phyloP scores from a whole-genome alignment of 2,329 filamentous ascomycete genomes.

The Thelonectria olida region DNA sequence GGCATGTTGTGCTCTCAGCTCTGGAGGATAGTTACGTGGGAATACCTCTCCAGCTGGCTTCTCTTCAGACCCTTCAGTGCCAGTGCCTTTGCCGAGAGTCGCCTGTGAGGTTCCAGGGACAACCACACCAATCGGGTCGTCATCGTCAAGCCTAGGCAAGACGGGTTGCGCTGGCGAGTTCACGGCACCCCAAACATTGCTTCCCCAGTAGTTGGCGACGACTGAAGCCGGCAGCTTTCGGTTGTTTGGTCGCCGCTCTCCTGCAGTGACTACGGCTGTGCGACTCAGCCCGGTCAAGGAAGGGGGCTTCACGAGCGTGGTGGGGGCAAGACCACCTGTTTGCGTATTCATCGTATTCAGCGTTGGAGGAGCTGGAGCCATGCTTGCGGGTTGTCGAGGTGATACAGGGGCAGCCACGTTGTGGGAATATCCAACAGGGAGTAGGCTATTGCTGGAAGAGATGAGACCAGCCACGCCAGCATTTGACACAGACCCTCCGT shows the following conservation, averaged over 20 bases:
- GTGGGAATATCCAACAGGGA: conserved; percentile 65
- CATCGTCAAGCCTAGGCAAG: conserved; percentile 46
- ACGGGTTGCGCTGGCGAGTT: conserved; percentile 42
- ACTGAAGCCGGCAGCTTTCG: conserved; percentile 83
- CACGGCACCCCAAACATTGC: conserved; percentile 72
- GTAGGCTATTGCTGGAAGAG: conserved; percentile 81
- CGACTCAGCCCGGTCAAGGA: conserved; percentile 87
- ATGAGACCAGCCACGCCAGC: conserved; percentile 86
- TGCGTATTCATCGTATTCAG: conserved; percentile 51
- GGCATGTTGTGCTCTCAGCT: conserved; percentile 85
- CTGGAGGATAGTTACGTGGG: conserved; percentile 80
- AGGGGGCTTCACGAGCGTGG: conserved; percentile 84
- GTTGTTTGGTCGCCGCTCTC: conserved; percentile 75
- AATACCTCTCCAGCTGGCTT: conserved; percentile 63
- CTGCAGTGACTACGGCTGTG: conserved; percentile 81
- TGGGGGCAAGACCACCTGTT: conserved; percentile 77
- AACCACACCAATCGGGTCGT: conserved; percentile 54
- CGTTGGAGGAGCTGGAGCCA: conserved; percentile 43
- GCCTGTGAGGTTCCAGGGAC: conserved; percentile 44
- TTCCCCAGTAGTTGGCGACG: conserved; percentile 94
- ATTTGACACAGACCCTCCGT: conserved; percentile 46
- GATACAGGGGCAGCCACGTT: conserved; percentile 41
- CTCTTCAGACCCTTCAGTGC: conserved; percentile 28
- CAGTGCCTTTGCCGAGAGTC: conserved; percentile 39
- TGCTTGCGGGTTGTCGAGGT: conserved; percentile 41